Evolutionary conservation across 345 rosid species (phyloP).

Genomic region (Murraya koenigii): DNA sequence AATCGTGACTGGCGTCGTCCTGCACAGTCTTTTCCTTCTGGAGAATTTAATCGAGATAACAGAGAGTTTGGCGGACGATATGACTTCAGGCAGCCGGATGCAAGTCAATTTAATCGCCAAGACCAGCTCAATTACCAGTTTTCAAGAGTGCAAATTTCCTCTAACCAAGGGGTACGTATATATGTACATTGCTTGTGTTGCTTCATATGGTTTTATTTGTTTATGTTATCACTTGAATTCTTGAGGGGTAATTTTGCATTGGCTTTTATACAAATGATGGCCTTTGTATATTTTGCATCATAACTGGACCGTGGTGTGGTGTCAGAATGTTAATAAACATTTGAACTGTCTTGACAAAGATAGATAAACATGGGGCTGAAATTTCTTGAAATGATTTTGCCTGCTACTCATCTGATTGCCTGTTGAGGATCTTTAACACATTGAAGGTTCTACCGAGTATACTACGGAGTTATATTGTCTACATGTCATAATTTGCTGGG

Average conservation of each 20-base stretch:
- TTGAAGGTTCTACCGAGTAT: background rate
- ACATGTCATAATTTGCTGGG: background rate
- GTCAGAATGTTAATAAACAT: background rate
- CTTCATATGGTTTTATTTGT: background rate
- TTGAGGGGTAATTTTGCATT: background rate
- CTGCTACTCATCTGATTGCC: background rate
- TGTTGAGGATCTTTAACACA: background rate
- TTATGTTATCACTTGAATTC: background rate
- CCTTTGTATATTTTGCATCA: background rate
- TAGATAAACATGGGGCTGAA: background rate
- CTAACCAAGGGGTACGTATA: conserved; percentile 53
- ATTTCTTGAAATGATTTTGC: background rate
- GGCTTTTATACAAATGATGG: background rate
- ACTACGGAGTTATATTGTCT: background rate
- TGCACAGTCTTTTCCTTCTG: conserved; percentile 48
- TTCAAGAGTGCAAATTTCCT: conserved; percentile 39
- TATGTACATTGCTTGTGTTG: background rate
- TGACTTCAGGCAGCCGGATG: conserved; percentile 47
- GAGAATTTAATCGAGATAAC: conserved; percentile 52
- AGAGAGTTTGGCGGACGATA: conserved; percentile 41
- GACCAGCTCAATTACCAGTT: conserved; percentile 51
- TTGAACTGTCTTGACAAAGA: background rate
- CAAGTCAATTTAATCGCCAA: conserved; percentile 44
- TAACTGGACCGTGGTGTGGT: background rate
- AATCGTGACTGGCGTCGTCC: conserved; percentile 94